Evolutionary conservation across 768 basidiomycete genomes (phyloP), one percentile per base, ranked within the genome.

Genomic region (Trametes maxima): DNA sequence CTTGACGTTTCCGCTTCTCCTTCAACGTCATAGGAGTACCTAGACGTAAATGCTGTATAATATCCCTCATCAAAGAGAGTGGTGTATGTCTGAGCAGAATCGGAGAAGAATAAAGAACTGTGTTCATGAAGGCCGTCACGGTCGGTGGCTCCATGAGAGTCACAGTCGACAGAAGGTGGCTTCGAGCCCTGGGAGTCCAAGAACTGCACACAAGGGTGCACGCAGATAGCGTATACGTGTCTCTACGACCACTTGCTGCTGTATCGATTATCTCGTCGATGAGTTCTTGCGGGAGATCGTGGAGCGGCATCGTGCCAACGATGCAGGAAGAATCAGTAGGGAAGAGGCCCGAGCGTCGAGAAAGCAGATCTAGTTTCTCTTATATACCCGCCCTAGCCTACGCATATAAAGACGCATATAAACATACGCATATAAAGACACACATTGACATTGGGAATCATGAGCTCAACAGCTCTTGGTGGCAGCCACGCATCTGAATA

Each of bases 251-350:
- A 3, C 28, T 33, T 21, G 35, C 54, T 5, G 46, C 54, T 8
- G 44, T 37, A 21, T 55, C 54, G 44, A 55, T 55, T 28, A 55
- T 46, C 13, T 45, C 43, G 54, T 55, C 54, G 54, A 55, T 46
- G 19, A 55, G 33, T 17, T 55, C 54, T 28, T 55, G 54, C 5
- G 54, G 54, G 2, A 55, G 33, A 13, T 16, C 35, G 7, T 2
- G 21, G 46, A 33, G 28, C 28, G 28, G 28, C 28, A 33, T 33
- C 28, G 28, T 33, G 28, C 28, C 28, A 8, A 8, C 8, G 28
- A 33, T 33, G 8, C 8, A 33, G 28, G 3, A 8, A 8, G 28
- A 33, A 33, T n/a, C n/a, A n/a, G 28, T 33, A 3, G 28, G 28
- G 28, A 8, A 8, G 28, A n/a, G n/a, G n/a, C n/a, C n/a, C n/a